Base-by-base conservation (phyloP, 2,329 filamentous ascomycete species). In the Ascochyta pisi region DNA sequence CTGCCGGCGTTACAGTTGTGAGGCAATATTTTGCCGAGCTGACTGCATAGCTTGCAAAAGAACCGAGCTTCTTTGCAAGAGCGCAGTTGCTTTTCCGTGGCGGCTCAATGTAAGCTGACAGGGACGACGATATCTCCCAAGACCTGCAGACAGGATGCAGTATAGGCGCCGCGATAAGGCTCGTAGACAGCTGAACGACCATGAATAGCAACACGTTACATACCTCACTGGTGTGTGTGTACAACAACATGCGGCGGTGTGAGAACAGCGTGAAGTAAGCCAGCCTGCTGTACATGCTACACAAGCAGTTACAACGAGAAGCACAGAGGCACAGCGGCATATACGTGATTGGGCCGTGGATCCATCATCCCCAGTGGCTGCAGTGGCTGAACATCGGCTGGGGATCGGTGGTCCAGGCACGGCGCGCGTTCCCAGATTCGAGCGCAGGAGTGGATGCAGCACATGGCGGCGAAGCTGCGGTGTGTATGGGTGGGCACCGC, bases 391-490 rank as follows among this genome's bases (percentile, higher is more conserved):
- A 48, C 24, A 48, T 48, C 29, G 29, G 29, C 4, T 34, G 51
- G 51, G 33, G 33, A 49, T 45, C 51, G 44, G 44, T 48, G 40
- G 27, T 40, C 39, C 27, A 19, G 51, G 38, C 19, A 12, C 26
- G 24, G 38, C n/a, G 29, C 43, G 31, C 50, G 41, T 34, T 24
- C 34, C 44, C 23, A 37, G 43, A 35, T 26, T 10, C 31, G 26
- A 38, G 29, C 41, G 12, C 15, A 13, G 29, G 29, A 31, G 37
- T 16, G 22, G 37, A 31, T 15, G 37, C 9, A 31, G 51, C 52
- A 46, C 47, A 47, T 56, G 42, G 47, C 47, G 48, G 43, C 53
- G 33, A 56, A 42, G 42, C 33, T 46, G 53, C 53, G 53, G 53
- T 48, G 47, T 56, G 46, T 46, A 50, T 55, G 47, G 41, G 41